Conservation (phyloP, 352 stramenopile genomes). For the Plasmopara muralis region DNA sequence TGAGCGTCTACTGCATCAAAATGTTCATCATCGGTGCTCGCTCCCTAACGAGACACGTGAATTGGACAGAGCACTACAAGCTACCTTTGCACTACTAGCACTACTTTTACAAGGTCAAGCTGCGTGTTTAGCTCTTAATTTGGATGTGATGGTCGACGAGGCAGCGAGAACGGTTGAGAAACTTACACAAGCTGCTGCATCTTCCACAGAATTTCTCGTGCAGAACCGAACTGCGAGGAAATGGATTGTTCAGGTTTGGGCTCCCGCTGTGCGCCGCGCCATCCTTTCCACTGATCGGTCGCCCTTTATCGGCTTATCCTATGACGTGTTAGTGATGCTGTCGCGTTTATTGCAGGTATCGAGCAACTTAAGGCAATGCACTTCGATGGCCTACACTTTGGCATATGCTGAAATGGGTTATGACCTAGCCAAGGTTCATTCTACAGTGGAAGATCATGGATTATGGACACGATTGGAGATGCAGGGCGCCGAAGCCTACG, state of each 20-base stretch:
- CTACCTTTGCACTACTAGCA: slow-evolving; percentile 6
- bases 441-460: slow-evolving; percentile 10
- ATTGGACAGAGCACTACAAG: slow-evolving; percentile 30
- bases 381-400: slow-evolving; percentile 29
- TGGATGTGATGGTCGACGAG: slow-evolving; percentile 11
- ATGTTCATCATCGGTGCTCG: slow-evolving; percentile 48
- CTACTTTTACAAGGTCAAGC: slow-evolving; percentile 18
- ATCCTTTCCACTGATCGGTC: slow-evolving; percentile 5
- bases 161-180: slow-evolving; percentile 24
- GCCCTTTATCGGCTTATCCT: slow-evolving; percentile 19
- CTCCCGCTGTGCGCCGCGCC: slow-evolving; percentile 13
- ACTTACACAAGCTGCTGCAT: slow-evolving; percentile 16
- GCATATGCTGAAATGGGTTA: slow-evolving; percentile 38
- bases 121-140: slow-evolving; percentile 4
- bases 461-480: slow-evolving; percentile 32
- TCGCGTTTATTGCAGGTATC: slow-evolving; percentile 38
- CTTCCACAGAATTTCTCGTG: slow-evolving; percentile 19
- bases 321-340: slow-evolving; percentile 38
- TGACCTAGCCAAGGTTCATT: slow-evolving; percentile 30
- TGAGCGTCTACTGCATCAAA: slow-evolving; percentile 47
- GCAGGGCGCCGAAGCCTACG: slow-evolving; percentile 38
- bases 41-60: slow-evolving; percentile 20
- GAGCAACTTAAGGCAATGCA: slow-evolving; percentile 39
- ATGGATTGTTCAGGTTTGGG: slow-evolving; percentile 28
- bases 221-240: slow-evolving; percentile 30